phyloP scores from a whole-genome alignment of 2,329 filamentous ascomycete genomes.

The Trichoderma koningiopsis region DNA sequence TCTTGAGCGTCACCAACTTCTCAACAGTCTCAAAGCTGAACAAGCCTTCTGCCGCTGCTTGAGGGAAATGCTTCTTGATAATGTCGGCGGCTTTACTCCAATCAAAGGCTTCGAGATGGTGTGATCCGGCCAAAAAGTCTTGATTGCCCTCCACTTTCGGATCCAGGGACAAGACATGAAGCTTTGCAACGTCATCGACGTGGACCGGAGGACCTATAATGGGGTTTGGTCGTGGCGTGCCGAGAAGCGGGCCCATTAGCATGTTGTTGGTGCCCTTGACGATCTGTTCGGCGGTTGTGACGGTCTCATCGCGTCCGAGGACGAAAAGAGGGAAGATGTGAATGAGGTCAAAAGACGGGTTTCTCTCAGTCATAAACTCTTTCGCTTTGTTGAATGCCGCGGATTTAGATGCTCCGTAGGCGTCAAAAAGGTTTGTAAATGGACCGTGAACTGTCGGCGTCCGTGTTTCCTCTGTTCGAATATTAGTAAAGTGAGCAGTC shows the following conservation, averaged over 20 bases:
- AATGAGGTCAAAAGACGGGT: conserved; percentile 41
- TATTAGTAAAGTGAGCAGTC: not conserved
- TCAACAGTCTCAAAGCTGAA: conserved; percentile 19
- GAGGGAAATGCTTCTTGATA: conserved; percentile 24
- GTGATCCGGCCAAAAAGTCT: conserved; percentile 22
- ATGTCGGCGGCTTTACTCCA: conserved; percentile 5
- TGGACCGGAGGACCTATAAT: conserved; percentile 33
- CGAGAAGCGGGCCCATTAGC: conserved; percentile 40
- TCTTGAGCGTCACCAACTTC: not conserved
- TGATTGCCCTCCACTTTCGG: conserved; percentile 6
- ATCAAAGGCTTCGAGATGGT: not conserved
- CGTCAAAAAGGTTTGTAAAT: conserved; percentile 37
- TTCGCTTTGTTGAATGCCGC: conserved; percentile 39
- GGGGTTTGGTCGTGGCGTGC: conserved; percentile 31
- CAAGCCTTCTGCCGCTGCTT: conserved; percentile 15
- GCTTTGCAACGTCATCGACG: conserved; percentile 27
- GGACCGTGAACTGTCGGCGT: conserved; percentile 28
- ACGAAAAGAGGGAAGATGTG: conserved; percentile 42
- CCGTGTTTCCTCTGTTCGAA: conserved; percentile 4
- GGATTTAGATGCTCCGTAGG: conserved; percentile 43
- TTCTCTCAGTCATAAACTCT: conserved; percentile 36
- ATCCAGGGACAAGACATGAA: conserved; percentile 20
- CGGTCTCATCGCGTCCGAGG: conserved; percentile 41
- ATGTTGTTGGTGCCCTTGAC: conserved; percentile 40
- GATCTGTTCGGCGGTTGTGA: conserved; percentile 8